Base-by-base conservation (phyloP, 805 yeast species). In the Cyberlindnera euphorbiiphila region DNA sequence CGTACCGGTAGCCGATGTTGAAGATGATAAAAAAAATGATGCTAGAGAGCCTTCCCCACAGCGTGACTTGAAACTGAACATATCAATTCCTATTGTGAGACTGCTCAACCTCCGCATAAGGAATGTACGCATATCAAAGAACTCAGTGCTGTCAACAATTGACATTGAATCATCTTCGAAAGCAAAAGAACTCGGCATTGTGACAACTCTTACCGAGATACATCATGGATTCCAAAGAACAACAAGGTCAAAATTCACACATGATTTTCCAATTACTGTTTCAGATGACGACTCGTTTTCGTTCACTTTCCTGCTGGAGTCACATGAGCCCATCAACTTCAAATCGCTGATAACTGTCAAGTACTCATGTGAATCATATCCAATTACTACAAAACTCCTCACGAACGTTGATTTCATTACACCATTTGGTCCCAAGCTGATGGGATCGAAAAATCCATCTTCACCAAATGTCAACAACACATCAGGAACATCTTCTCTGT, bases 91-190 rank as follows among this genome's bases (percentile, higher is more conserved):
- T 3, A 57, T 61, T 4, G 51, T 52, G 14, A 50, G 66, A 1
- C 66, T 73, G 0, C 48, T 75, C 26, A 67, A 69, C n/a, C 58
- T 75, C 6, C 62, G 68, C 36, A 54, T 75, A 13, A 61, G 71
- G 30, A 69, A 74, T 21, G 64, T 74, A 7, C 68, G 67, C 41
- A 69, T 77, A 5, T 72, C 74, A 5, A 74, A 76, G 8, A 59
- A 67, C 38, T 50, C 65, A 3, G 47, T 75, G 2, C 51, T 75
- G n/a, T 66, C 76, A 1, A 68, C 74, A 1, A 53, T 75, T 30
- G 73, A 68, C 36, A 54, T 75, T 9, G 77, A 72, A 40, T 59
- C 68, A 2, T 64, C 77, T 1, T 71, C 68, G 3, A 68, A 57
- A 23, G 54, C 73, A 12, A 53, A 50, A 28, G 46, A 43, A 10